These are phyloP conservation scores for Dictyostelium brefeldianum DNA, from an alignment of 78 protist species.

Conservation along the genomic window DNA sequence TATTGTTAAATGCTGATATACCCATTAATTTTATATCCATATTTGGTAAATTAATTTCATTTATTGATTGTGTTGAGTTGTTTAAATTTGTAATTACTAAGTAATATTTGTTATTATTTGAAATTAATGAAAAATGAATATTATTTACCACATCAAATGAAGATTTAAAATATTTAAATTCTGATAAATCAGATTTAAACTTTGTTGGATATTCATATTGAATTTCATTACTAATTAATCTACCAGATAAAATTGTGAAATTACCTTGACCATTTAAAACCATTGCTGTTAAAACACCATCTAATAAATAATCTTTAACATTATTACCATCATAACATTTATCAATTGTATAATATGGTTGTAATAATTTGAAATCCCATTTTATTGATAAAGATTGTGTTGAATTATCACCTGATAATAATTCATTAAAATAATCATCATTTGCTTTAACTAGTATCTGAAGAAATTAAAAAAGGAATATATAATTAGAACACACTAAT, in stretches of 20 bases:
- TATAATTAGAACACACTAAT: no score
- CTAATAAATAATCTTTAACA: not conserved
- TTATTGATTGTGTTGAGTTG: not conserved
- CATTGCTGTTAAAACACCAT: not conserved
- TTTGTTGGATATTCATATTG: not conserved
- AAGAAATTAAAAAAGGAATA: no score
- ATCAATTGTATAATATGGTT: not conserved
- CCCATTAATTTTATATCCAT: not conserved
- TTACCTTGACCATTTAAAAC: not conserved
- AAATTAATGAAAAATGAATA: not conserved
- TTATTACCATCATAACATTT: not conserved
- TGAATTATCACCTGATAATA: not conserved
- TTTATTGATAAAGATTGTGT: not conserved
- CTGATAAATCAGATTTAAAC: not conserved
- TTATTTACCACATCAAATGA: not conserved
- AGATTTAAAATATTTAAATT: not conserved
- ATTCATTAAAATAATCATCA: not conserved
- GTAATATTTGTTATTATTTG: not conserved
- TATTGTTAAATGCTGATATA: not conserved
- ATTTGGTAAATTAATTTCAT: not conserved
- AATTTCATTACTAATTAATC: not conserved
- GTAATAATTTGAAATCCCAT: not conserved
- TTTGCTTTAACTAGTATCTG: not conserved
- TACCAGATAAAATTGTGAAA: not conserved
- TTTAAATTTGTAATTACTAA: not conserved